A percentile compares a stretch with the other conserved stretches of the same genome.
These are phyloP conservation scores for Ottelia alismoides DNA, from an alignment of 106 monocot species.

Conservation along the genomic window DNA sequence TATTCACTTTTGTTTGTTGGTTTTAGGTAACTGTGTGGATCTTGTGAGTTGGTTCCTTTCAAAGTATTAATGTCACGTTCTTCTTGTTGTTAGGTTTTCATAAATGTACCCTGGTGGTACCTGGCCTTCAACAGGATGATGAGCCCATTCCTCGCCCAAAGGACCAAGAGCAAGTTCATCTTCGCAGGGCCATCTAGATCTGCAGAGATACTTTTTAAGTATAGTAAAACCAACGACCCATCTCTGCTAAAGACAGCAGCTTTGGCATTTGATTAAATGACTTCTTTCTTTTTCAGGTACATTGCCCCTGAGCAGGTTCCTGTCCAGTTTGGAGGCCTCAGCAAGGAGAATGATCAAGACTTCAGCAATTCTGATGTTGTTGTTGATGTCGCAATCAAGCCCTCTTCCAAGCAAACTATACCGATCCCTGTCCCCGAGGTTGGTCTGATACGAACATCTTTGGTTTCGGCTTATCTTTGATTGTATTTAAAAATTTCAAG, in stretches of 20 bases:
- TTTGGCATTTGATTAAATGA: background rate
- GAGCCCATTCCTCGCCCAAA: conserved; percentile 47
- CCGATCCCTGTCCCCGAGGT: conserved; percentile 19
- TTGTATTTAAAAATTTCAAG: too few species aligned
- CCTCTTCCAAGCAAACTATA: conserved; percentile 10
- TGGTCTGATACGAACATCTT: too few species aligned
- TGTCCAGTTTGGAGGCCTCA: conserved; percentile 21
- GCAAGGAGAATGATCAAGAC: conserved; percentile 18
- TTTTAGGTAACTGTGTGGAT: too few species aligned
- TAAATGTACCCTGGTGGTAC: conserved; percentile 70
- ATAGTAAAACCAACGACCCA: too few species aligned
- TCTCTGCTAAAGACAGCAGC: too few species aligned
- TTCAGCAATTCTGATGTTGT: conserved; percentile 15
- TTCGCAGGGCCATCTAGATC: conserved; percentile 40
- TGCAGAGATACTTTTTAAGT: conserved; percentile 39
- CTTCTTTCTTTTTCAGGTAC: conserved; percentile 9
- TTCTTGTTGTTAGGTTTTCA: conserved; percentile 51
- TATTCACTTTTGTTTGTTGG: too few species aligned
- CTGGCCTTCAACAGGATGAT: conserved; percentile 51
- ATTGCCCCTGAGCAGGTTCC: conserved; percentile 29
- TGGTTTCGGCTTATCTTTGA: too few species aligned
- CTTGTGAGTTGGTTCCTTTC: too few species aligned
- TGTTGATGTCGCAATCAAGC: conserved; percentile 12
- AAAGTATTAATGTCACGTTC: too few species aligned
- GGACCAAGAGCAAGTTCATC: conserved; percentile 70